Evolutionary conservation across 805 yeast species (phyloP), one percentile per base, ranked within the genome.

Genomic region (Kodamaea hsintzibuensis): DNA sequence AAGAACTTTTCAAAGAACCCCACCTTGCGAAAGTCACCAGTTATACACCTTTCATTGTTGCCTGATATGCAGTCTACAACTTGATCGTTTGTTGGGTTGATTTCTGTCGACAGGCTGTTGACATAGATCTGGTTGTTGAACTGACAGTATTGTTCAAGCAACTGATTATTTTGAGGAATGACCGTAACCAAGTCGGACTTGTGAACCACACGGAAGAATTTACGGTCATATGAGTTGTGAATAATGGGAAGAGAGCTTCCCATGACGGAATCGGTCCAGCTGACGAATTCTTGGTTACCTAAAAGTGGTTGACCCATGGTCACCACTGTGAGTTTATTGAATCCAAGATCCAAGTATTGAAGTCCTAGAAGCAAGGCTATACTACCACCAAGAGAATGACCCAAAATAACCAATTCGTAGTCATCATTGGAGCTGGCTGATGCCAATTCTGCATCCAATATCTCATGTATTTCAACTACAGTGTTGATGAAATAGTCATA

Each of bases 281-380:
- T 48, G 1, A 69, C 67, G 52, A 77, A 75, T n/a, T 60, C 61
- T 14, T 60, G 54, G 57, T 78, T 77, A 1, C 81, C 82, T 6
- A 74, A 54, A 18, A 74, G 63, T 0, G 82, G 82, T 60, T 71
- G 80, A 1, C 81, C 82, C 73, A 76, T 67, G 1, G 81, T 76
- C 3, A 75, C 68, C 40, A 77, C 46, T 0, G 67, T 63, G 40
- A 69, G 47, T 18, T 65, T 63, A 14, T 68, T 64, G 52, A 60
- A 69, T 1, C 77, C 77, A 50, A 66, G 55, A 54, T 71, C 75
- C 9, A 71, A 59, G 50, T 66, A 71, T 51, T 74, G 71, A 13
- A 76, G 60, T 6, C 72, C 72, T 10, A 77, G 55, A 1, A 78
- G 60, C 12, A 73, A 57, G 0, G 73, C 76, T 33, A 76, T 69